Evolutionary conservation across 2,329 filamentous ascomycete species (phyloP), one percentile per base, ranked within the genome.

Genomic region (Phyllosticta ampelicida): DNA sequence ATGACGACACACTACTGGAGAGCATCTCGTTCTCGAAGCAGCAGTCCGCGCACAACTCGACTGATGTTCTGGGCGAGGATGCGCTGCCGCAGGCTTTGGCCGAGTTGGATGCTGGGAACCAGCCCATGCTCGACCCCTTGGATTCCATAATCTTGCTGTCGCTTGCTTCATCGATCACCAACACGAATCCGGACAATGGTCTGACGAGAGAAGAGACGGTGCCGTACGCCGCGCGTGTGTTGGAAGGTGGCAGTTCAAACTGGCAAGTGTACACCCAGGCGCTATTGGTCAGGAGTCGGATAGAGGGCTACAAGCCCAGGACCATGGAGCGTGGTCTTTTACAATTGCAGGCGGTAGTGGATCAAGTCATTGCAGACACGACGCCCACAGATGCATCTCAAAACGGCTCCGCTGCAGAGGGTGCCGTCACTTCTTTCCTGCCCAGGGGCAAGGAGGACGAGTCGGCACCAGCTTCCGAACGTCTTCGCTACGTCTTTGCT

Each of bases 241-340:
- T 99, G 1, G 82, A 87, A 9, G 90, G 94, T 61, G 91, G 92
- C 64, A 87, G 87, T 51, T 92, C 90, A 0, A 99, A 97, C 71
- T 99, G 94, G 94, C 94, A 97, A 70, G 86, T 96, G 30, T 97
- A 97, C 69, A 96, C 94, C 0, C 91, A 97, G 68, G 94, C 90
- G 0, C 77, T 99, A 9, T 78, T 99, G 0, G 88, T 97, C 1
- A 82, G 94, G 51, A 95, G 89, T 61, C 81, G 94, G 16, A 92
- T 97, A 57, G 94, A 99, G 72, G 80, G 91, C 0, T 91, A 95
- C 72, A 83, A 84, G 56, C 89, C 91, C 56, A 81, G 92, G 57
- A 99, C 94, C 0, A 80, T 95, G 44, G 94, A 99, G 73, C 80
- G 94, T 60, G 89, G 90, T 51, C 83, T 99, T 0, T 76, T 99